Percentiles rank a stretch among this genome's conserved stretches.
phyloP scores from a whole-genome alignment of 805 yeast species.

The Crinitomyces ghanaensis region DNA sequence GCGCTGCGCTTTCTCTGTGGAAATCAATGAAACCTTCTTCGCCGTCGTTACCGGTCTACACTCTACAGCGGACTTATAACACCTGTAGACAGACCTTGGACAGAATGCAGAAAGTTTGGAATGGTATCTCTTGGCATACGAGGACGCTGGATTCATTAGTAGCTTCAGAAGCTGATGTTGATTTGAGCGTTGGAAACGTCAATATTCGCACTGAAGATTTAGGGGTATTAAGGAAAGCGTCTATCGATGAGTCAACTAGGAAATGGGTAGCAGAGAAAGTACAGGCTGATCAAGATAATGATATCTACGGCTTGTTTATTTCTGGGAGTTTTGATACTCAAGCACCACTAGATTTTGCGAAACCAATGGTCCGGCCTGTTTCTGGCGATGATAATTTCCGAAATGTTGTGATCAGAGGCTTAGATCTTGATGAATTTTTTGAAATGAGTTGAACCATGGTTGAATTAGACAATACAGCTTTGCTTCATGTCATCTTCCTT shows the following conservation, averaged over 20 bases:
- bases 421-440: slow-evolving; percentile 18
- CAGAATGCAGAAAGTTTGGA: slow-evolving; percentile 17
- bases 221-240: slow-evolving; percentile 16
- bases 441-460: no score
- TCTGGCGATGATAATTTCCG: slow-evolving; percentile 11
- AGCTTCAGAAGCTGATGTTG: slow-evolving; percentile 21
- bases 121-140: slow-evolving; percentile 21
- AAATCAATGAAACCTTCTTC: slow-evolving; percentile 14
- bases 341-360: neutral
- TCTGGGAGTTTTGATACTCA: slow-evolving; percentile 15
- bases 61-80: slow-evolving; percentile 15
- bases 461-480: no score
- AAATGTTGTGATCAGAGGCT: slow-evolving; percentile 13
- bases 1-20: slow-evolving; percentile 18
- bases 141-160: slow-evolving; percentile 19
- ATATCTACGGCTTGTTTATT: slow-evolving; percentile 15
- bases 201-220: slow-evolving; percentile 14
- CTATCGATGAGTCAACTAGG: slow-evolving; percentile 17
- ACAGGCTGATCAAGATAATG: slow-evolving; percentile 8
- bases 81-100: slow-evolving; percentile 17
- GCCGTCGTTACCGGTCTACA: slow-evolving; percentile 10
- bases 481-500: no score
- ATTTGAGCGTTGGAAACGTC: slow-evolving; percentile 13
- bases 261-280: slow-evolving; percentile 15
- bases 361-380: neutral